phyloP scores from a whole-genome alignment of 768 basidiomycete genomes.

The Termitomyces heimii region DNA sequence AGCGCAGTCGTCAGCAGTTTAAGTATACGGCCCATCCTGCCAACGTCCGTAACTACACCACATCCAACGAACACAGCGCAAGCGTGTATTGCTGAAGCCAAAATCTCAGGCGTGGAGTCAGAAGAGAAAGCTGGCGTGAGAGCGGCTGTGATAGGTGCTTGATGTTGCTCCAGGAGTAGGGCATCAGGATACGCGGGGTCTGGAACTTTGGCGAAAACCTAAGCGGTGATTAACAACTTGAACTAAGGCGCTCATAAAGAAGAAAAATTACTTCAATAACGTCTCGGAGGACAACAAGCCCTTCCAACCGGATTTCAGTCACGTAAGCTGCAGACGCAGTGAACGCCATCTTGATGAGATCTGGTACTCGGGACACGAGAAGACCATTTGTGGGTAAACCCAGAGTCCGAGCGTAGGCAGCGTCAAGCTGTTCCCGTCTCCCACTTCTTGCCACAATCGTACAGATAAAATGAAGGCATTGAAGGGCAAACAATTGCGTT shows the following conservation, averaged over 20 bases:
- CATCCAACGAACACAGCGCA: constrained; percentile 95
- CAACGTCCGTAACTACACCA: constrained; percentile 87
- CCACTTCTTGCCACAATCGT: constrained; percentile 66
- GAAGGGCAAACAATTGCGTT: constrained; percentile 91
- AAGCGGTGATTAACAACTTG: background rate
- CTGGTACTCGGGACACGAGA: constrained; percentile 80
- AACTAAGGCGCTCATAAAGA: background rate
- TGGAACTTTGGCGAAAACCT: constrained; percentile 83
- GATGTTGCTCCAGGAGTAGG: constrained; percentile 90
- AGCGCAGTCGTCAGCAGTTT: constrained; percentile 84
- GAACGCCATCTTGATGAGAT: constrained; percentile 97
- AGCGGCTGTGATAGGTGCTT: constrained; percentile 96
- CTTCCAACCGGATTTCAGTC: constrained; percentile 90
- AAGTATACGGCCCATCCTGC: constrained; percentile 89
- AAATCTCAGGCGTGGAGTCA: constrained; percentile 92
- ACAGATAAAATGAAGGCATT: constrained; percentile 89
- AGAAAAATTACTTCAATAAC: constrained; percentile 72
- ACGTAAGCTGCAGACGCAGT: constrained; percentile 96
- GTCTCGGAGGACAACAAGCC: constrained; percentile 82
- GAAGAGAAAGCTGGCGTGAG: constrained; percentile 94
- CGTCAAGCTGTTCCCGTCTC: constrained; percentile 79
- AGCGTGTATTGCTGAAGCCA: constrained; percentile 87
- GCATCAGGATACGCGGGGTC: constrained; percentile 93
- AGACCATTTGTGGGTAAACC: constrained; percentile 57
- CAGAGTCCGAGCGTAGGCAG: constrained; percentile 56